Conservation (phyloP, 768 basidiomycete species). For the Lactifluus volemus region DNA sequence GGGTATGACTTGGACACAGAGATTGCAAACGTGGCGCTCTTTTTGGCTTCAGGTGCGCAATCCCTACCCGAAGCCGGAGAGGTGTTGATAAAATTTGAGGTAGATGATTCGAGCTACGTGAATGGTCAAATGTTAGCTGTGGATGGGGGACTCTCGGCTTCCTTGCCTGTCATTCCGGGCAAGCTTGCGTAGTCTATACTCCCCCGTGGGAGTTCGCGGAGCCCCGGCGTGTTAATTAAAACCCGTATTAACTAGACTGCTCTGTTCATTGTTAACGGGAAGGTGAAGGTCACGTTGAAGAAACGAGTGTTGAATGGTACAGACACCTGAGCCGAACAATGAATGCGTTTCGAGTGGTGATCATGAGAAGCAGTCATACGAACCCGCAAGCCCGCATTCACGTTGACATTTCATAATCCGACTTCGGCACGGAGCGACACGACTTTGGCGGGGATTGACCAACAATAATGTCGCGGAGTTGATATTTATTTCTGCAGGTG, state of each 20-base stretch:
- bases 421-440: too few species aligned
- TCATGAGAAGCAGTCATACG: too few species aligned
- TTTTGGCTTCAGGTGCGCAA: conserved; percentile 71
- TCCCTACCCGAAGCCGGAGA: not conserved
- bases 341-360: too few species aligned
- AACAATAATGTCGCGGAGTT: too few species aligned
- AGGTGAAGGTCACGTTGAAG: too few species aligned
- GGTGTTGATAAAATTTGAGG: not conserved
- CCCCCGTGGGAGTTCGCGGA: conserved; percentile 69
- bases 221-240: not conserved
- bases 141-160: conserved; percentile 78
- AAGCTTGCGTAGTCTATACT: conserved; percentile 46
- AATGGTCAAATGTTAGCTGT: conserved; percentile 84
- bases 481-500: too few species aligned
- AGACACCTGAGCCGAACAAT: too few species aligned
- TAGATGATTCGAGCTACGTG: conserved; percentile 86
- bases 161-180: conserved; percentile 72
- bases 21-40: conserved; percentile 78
- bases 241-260: not conserved
- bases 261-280: too few species aligned
- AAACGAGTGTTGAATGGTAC: too few species aligned
- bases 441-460: too few species aligned
- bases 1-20: conserved; percentile 35
- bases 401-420: too few species aligned
- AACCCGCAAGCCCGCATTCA: too few species aligned